These are phyloP conservation scores for Tulasnella sp. DNA, from an alignment of 768 basidiomycete genomes.

Conservation along the genomic window DNA sequence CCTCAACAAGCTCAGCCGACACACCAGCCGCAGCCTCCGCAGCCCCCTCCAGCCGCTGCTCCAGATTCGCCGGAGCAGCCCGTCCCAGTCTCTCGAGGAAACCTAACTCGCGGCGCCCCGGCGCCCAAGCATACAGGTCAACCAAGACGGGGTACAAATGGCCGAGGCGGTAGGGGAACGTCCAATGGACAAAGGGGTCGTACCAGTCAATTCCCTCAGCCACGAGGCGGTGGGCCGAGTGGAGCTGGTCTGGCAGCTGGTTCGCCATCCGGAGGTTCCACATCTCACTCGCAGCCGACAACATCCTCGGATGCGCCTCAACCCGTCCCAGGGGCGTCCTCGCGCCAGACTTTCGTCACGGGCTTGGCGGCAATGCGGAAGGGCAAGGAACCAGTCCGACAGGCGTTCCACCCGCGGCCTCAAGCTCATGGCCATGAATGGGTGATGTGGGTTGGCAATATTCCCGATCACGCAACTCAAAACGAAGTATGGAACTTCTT, in stretches of 20 bases:
- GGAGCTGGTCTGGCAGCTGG: slow-evolving; percentile 21
- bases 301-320: neutral
- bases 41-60: neutral
- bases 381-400: slow-evolving; percentile 16
- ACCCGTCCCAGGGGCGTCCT: neutral
- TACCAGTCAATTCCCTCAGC: neutral
- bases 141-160: neutral
- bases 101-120: neutral
- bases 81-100: neutral
- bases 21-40: slow-evolving; percentile 6
- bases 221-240: slow-evolving; percentile 17
- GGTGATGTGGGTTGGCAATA: slow-evolving; percentile 97
- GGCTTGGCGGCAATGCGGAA: slow-evolving; percentile 4
- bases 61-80: slow-evolving; percentile 1
- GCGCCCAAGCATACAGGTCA: neutral
- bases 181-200: neutral
- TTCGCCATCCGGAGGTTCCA: slow-evolving; percentile 16
- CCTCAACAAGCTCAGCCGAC: neutral
- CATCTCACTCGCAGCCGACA: neutral
- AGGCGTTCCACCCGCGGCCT: slow-evolving; percentile 26
- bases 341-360: neutral
- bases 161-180: neutral
- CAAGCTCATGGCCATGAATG: slow-evolving; percentile 70
- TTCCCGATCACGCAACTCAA: slow-evolving; percentile 74
- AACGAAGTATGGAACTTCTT: slow-evolving; percentile 88